Evolutionary conservation across 2,329 filamentous ascomycete genomes (phyloP), one percentile per base, ranked within the genome.

Genomic region (Zelopaecilomyces penicillatus): DNA sequence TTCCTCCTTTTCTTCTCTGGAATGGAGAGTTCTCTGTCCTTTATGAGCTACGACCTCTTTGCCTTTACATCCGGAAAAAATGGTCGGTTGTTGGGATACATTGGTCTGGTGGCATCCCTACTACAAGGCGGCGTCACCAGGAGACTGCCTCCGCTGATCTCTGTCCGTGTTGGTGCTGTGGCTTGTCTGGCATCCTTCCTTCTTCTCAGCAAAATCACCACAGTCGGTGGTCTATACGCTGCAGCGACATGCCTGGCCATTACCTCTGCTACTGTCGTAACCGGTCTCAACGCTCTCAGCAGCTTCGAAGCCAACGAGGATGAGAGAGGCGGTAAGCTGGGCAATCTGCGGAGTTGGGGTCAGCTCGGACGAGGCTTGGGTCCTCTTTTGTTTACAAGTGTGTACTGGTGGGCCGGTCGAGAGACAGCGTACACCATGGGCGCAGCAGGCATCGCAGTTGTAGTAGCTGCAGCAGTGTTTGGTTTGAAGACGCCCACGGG

Each of bases 391-490:
- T 98, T 98, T 61, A 97, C 93, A 50, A 88, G 87, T 40, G 72
- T 98, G 45, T 98, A 98, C 68, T 98, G 93, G 93, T 98, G 93
- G 93, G 90, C 88, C 5, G 93, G 93, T 0, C 74, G 93, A 39
- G 85, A 94, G 59, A 75, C 82, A 8, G 93, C 93, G 2, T 98
- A 97, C 64, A 74, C 72, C 1, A 74, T 88, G 55, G 93, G 93
- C 4, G 85, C 87, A 0, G 73, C 78, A 9, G 89, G 88, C 5
- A 95, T 97, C 70, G 65, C 85, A 5, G 78, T 73, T 1, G 90
- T 97, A 8, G 75, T 77, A 37, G 74, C 73, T 8, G 65, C 88
- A 27, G 87, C 85, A 0, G 85, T 95, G 61, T 74, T 77, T 19
- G 78, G 76, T 0, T 65, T 96, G 50, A 87, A 83, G 66, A 73